These are phyloP conservation scores for Anisodus acutangulus DNA, from an alignment of 257 asterid species.

Conservation along the genomic window DNA sequence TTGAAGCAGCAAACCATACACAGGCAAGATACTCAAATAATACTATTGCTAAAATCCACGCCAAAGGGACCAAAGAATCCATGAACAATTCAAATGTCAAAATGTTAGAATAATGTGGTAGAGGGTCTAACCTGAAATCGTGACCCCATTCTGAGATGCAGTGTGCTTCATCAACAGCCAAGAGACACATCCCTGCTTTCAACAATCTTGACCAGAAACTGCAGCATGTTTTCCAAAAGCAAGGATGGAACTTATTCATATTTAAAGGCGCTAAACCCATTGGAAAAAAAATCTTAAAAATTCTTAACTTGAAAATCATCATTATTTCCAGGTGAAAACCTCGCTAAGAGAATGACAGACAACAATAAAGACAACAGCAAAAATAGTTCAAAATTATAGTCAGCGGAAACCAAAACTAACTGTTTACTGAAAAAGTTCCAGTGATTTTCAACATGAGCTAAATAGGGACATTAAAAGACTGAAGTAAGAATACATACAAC, in stretches of 20 bases:
- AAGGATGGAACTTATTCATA: slow-evolving; percentile 26
- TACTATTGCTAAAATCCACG: not conserved
- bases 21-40: slow-evolving; percentile 15
- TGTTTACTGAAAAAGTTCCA: slow-evolving; percentile 21
- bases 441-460: not conserved
- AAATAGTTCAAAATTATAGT: not conserved
- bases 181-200: slow-evolving; percentile 71
- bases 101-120: not conserved
- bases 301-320: slow-evolving; percentile 23
- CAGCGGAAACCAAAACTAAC: not conserved
- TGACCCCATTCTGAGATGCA: slow-evolving; percentile 99
- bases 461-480: not conserved
- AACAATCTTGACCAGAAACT: slow-evolving; percentile 90
- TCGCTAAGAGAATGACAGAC: not conserved
- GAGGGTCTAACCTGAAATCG: slow-evolving; percentile 67
- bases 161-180: slow-evolving; percentile 99
- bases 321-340: slow-evolving; percentile 1
- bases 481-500: not conserved
- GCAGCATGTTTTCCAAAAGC: slow-evolving; percentile 39
- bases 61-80: slow-evolving; percentile 11
- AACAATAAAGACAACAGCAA: not conserved
- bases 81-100: not conserved
- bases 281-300: slow-evolving; percentile 19
- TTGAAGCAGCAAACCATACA: slow-evolving; percentile 13
- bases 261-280: slow-evolving; percentile 11